Evolutionary conservation across 495 filamentous ascomycete species (phyloP).

Genomic region (Endocarpon pusillum): DNA sequence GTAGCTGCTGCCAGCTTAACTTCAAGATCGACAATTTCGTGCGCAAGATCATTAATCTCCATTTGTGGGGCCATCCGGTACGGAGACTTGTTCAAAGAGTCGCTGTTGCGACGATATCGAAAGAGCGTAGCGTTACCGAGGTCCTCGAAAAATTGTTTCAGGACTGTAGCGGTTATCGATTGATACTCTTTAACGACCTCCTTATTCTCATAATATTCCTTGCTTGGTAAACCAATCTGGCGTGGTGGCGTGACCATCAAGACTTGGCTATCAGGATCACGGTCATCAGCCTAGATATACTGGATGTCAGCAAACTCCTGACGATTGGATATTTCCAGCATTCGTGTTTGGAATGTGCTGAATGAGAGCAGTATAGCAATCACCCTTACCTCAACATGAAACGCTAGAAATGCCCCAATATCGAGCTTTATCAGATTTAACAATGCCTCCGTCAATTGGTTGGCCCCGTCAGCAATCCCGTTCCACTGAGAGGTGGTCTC

Average conservation of each 20-base stretch:
- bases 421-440: slow-evolving; percentile 35
- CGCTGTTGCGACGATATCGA: slow-evolving; percentile 2
- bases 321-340: neutral
- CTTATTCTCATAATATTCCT: slow-evolving; percentile 46
- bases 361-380: neutral
- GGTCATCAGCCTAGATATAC: slow-evolving; percentile 35
- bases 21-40: slow-evolving; percentile 40
- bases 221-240: slow-evolving; percentile 40
- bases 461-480: too few relatives aligned
- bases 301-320: slow-evolving; percentile 1
- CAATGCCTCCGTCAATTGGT: slow-evolving; percentile 34
- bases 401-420: slow-evolving; percentile 28
- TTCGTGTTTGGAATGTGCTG: slow-evolving; percentile 3
- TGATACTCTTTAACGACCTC: slow-evolving; percentile 35
- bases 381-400: slow-evolving; percentile 30
- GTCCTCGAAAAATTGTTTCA: slow-evolving; percentile 16
- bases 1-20: slow-evolving; percentile 40
- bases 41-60: slow-evolving; percentile 15
- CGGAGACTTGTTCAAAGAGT: slow-evolving; percentile 16
- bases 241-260: slow-evolving; percentile 35
- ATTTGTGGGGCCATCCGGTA: too few relatives aligned
- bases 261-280: slow-evolving; percentile 46
- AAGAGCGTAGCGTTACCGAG: neutral
- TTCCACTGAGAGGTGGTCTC: too few relatives aligned
- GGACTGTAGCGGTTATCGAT: slow-evolving; percentile 26